These are phyloP conservation scores for Moesziomyces parantarcticus DNA, from an alignment of 1,284 basidiomycete species.

Conservation along the genomic window DNA sequence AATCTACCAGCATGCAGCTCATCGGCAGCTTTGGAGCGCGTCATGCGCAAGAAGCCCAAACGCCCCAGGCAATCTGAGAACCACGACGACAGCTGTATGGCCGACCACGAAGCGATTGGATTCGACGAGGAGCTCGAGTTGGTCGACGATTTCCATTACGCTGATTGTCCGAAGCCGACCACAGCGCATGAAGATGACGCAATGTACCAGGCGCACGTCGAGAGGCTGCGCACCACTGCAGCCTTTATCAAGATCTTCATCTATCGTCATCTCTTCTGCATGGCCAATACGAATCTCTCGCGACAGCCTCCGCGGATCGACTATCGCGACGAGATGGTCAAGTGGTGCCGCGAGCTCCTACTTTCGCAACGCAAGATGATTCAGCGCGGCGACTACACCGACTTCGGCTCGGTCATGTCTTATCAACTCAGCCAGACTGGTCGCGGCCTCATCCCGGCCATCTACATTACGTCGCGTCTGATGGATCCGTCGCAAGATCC, in stretches of 20 bases:
- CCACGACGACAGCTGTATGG: slow-evolving; percentile 50
- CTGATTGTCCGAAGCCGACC: slow-evolving; percentile 39
- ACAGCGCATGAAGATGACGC: slow-evolving; percentile 42
- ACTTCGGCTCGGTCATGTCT: slow-evolving; percentile 52
- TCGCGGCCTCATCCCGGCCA: slow-evolving; percentile 45
- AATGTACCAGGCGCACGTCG: slow-evolving; percentile 45
- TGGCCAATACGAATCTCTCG: slow-evolving; percentile 35
- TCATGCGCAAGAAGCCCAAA: slow-evolving; percentile 49
- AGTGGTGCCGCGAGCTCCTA: slow-evolving; percentile 46
- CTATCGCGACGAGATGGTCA: slow-evolving; percentile 51
- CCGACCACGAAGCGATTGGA: slow-evolving; percentile 46
- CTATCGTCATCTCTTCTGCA: slow-evolving; percentile 37
- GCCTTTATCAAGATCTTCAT: slow-evolving; percentile 54
- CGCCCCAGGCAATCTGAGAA: slow-evolving; percentile 41
- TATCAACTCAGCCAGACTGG: slow-evolving; percentile 49
- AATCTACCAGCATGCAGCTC: slow-evolving; percentile 49
- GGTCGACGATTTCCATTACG: slow-evolving; percentile 37
- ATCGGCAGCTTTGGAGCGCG: slow-evolving; percentile 39
- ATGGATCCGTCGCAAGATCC: slow-evolving; percentile 45
- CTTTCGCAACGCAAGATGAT: slow-evolving; percentile 53
- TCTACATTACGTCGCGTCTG: slow-evolving; percentile 45
- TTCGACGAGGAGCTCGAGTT: slow-evolving; percentile 47
- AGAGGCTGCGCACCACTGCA: slow-evolving; percentile 41
- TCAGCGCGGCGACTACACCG: slow-evolving; percentile 43
- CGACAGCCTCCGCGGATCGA: slow-evolving; percentile 42